Conservation (phyloP, 2,329 filamentous ascomycete genomes). For the Clonostachys rhizophaga region DNA sequence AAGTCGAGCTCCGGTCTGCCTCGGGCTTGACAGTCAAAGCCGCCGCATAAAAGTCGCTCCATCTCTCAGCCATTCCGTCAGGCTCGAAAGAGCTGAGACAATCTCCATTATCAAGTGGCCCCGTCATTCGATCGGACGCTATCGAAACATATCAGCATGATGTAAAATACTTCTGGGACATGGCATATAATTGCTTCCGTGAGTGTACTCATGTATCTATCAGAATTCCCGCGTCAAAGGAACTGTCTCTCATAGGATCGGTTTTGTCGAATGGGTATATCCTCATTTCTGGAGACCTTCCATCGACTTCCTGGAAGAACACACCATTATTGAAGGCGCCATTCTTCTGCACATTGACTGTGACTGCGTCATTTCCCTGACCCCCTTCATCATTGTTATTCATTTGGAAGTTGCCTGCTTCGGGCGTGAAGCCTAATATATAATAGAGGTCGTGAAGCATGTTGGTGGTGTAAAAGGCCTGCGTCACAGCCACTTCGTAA, state of each 20-base stretch:
- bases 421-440: constrained; percentile 46
- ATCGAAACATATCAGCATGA: too few relatives aligned
- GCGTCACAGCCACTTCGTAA: constrained; percentile 41
- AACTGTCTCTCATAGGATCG: constrained; percentile 37
- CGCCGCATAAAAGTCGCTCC: constrained; percentile 44
- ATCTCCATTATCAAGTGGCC: constrained; percentile 39
- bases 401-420: constrained; percentile 47
- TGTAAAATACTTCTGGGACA: constrained; percentile 11
- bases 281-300: constrained; percentile 6
- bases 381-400: constrained; percentile 46
- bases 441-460: constrained; percentile 50
- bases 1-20: constrained; percentile 33
- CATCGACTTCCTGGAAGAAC: constrained; percentile 28
- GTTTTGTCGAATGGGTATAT: constrained; percentile 47
- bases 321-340: constrained; percentile 34
- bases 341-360: constrained; percentile 45
- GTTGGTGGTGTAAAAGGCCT: constrained; percentile 53
- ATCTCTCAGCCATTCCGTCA: constrained; percentile 46
- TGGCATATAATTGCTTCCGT: constrained; percentile 24
- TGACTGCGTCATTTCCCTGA: constrained; percentile 38
- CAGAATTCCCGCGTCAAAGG: constrained; percentile 48
- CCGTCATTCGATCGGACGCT: constrained; percentile 45
- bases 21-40: constrained; percentile 36
- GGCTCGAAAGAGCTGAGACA: constrained; percentile 35
- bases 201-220: constrained; percentile 48